Percentiles rank a stretch among this genome's conserved stretches.
Conservation (phyloP, 805 yeast genomes). For the Candida taoyuanica region DNA sequence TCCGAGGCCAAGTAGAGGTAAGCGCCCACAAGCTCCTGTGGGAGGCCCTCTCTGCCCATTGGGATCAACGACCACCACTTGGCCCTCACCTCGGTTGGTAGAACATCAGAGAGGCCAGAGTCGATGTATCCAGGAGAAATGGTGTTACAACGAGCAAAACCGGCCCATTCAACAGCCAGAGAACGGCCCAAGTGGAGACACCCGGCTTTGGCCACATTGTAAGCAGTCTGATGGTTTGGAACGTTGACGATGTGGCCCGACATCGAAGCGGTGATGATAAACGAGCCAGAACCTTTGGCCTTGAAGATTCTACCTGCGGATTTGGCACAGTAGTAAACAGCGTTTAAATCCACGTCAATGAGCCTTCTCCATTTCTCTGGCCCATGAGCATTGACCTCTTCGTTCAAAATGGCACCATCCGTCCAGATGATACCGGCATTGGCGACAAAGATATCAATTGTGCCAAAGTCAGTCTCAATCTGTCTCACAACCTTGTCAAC, state of each 20-base stretch:
- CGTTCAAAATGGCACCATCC: constrained; percentile 51
- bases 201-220: constrained; percentile 42
- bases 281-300: constrained; percentile 68
- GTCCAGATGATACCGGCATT: constrained; percentile 89
- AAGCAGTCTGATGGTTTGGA: constrained; percentile 83
- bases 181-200: constrained; percentile 20
- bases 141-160: constrained; percentile 78
- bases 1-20: constrained; percentile 75
- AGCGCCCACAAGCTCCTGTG: constrained; percentile 75
- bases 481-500: constrained; percentile 26
- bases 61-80: constrained; percentile 55
- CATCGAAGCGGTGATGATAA: constrained; percentile 85
- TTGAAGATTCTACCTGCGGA: constrained; percentile 68
- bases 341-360: constrained; percentile 71
- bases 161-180: constrained; percentile 71
- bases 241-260: constrained; percentile 82
- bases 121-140: constrained; percentile 84
- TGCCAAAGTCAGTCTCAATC: constrained; percentile 61
- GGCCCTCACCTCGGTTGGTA: constrained; percentile 39
- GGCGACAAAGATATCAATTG: constrained; percentile 79
- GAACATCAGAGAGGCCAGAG: constrained; percentile 56
- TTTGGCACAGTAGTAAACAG: constrained; percentile 78
- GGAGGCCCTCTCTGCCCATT: constrained; percentile 69
- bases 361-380: constrained; percentile 63
- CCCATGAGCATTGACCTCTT: constrained; percentile 22